Evolutionary conservation across 352 stramenopile species (phyloP), one percentile per base, ranked within the genome.

Genomic region (Thraustotheca clavata): DNA sequence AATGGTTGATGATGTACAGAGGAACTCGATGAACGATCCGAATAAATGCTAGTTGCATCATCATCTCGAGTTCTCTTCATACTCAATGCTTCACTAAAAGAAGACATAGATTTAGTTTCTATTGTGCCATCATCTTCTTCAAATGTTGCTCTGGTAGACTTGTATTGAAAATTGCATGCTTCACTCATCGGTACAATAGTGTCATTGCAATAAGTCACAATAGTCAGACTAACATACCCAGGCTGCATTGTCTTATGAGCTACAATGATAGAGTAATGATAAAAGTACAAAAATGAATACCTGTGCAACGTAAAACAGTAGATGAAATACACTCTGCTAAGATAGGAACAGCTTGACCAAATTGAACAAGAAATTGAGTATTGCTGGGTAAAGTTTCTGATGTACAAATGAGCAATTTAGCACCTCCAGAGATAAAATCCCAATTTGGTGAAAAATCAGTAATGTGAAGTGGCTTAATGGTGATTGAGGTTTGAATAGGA

Each of bases 361-460:
- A 94, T 60, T 88, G 79, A 16, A 94, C 81, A 63, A 86, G 88
- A 1, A 94, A 60, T 18, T 70, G 69, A 20, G 67, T 69, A 16
- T 73, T 38, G 14, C 73, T 66, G 22, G 90, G 65, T 14, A 74
- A 76, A 24, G 77, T 60, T 18, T 52, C 43, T 32, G 75, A 79
- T 5, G 91, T 59, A 34, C 85, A 94, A 16, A 94, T 80, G n/a
- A 94, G 60, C 20, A 94, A 73, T 65, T 94, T 94, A 20, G 85
- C 81, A 20, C 85, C 85, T 20, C 85, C 85, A 14, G 80, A 60
- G 48, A 69, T 59, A 59, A 89, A 89, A 61, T 92, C 85, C 85
- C 85, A 94, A 32, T 90, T 83, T 3, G 85, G 85, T 3, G 85
- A 91, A 59, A 89, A 94, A 57, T 94, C 85, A 1, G 78, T 87